Percentiles rank a stretch among this genome's conserved stretches.
phyloP scores from a whole-genome alignment of 768 basidiomycete species.

The Tricholoma furcatifolium region DNA sequence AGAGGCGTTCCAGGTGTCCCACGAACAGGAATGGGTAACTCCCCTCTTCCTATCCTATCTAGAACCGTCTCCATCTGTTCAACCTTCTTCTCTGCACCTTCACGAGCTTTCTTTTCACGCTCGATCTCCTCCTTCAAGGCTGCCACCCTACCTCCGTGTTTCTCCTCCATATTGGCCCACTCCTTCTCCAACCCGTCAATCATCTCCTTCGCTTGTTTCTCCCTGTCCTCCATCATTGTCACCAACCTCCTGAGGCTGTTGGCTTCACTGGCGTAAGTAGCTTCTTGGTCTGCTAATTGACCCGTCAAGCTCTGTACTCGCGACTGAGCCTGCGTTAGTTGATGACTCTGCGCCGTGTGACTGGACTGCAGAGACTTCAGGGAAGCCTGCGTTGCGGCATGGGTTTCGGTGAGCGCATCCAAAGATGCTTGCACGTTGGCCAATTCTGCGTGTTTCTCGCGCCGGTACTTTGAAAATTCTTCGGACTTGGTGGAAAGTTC shows the following conservation, averaged over 20 bases:
- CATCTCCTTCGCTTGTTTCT: constrained; percentile 79
- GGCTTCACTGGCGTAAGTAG: constrained; percentile 76
- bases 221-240: constrained; percentile 83
- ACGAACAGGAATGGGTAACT: constrained; percentile 57
- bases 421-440: constrained; percentile 73
- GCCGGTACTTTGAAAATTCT: constrained; percentile 81
- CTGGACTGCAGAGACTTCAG: constrained; percentile 74
- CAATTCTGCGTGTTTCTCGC: constrained; percentile 77
- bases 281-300: constrained; percentile 82
- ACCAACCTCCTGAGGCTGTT: constrained; percentile 73
- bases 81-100: constrained; percentile 67
- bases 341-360: constrained; percentile 67
- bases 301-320: constrained; percentile 74
- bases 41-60: constrained; percentile 69
- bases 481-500: constrained; percentile 76
- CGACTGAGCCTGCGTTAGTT: constrained; percentile 74
- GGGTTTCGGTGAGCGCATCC: constrained; percentile 68
- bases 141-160: constrained; percentile 66
- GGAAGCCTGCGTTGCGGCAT: constrained; percentile 63
- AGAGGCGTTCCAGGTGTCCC: constrained; percentile 49
- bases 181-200: constrained; percentile 83
- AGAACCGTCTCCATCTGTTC: constrained; percentile 75
- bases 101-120: constrained; percentile 64
- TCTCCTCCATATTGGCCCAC: constrained; percentile 72
- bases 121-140: constrained; percentile 69